Evolutionary conservation across 176 grass and related monocot species (phyloP).

Genomic region (Urochloa ruziziensis): DNA sequence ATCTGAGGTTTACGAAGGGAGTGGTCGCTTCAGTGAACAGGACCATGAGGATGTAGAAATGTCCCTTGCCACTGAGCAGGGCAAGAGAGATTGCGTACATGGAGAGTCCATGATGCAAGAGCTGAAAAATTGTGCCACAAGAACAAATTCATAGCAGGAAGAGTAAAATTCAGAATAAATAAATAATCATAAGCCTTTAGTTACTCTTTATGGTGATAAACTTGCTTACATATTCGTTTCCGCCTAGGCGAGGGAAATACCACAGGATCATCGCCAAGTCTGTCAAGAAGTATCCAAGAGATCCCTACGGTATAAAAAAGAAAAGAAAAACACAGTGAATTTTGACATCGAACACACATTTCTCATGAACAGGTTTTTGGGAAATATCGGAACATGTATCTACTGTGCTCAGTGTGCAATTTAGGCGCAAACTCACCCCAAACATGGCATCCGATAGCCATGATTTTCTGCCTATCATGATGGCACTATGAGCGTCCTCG

Average conservation of each 20-base stretch:
- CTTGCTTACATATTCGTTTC: conserved; percentile 78
- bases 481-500: conserved; percentile 10
- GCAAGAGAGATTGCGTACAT: conserved; percentile 61
- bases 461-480: conserved; percentile 64
- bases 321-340: neutral
- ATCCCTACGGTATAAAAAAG: neutral
- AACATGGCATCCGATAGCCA: conserved; percentile 64
- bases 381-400: neutral
- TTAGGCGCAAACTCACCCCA: conserved; percentile 44
- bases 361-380: neutral
- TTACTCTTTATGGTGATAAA: neutral
- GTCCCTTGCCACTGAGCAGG: conserved; percentile 55
- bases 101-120: conserved; percentile 68
- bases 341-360: neutral
- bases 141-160: neutral
- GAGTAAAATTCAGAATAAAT: neutral
- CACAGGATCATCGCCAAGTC: conserved; percentile 63
- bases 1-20: conserved; percentile 71
- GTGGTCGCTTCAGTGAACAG: conserved; percentile 73
- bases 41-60: conserved; percentile 64
- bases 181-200: neutral
- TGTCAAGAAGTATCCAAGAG: conserved; percentile 69
- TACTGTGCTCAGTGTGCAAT: neutral
- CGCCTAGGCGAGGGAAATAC: conserved; percentile 64
- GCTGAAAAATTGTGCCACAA: conserved; percentile 18